Evolutionary conservation across 129 eudicot genomes (phyloP).

Genomic region (Flaveria ramosissima): DNA sequence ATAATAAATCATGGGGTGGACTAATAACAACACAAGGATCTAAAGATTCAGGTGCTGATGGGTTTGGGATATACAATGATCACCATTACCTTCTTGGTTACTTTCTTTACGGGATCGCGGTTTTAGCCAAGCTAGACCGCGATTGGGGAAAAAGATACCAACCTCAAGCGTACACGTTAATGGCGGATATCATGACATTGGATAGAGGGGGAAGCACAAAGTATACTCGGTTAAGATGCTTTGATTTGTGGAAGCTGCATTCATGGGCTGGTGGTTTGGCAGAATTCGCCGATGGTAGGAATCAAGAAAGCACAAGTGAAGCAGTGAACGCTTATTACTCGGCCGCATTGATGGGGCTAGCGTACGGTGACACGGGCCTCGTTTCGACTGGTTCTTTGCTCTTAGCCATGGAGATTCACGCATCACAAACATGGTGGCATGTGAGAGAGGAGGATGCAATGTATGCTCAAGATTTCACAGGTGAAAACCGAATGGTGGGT

Average conservation of each 20-base stretch:
- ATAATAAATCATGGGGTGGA: constrained; percentile 91
- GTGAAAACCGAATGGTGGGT: constrained; percentile 73
- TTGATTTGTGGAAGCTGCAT: constrained; percentile 85
- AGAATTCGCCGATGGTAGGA: constrained; percentile 82
- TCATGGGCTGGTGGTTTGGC: constrained; percentile 95
- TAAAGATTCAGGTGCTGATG: constrained; percentile 73
- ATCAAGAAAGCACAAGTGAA: constrained; percentile 92
- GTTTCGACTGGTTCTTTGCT: constrained; percentile 63
- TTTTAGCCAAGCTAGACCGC: constrained; percentile 72
- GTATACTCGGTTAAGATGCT: constrained; percentile 75
- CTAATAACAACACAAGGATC: constrained; percentile 74
- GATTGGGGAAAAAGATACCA: constrained; percentile 77
- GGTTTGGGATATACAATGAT: constrained; percentile 83
- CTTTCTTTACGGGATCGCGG: constrained; percentile 80
- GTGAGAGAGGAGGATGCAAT: constrained; percentile 47
- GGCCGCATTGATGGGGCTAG: constrained; percentile 87
- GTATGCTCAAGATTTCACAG: constrained; percentile 55
- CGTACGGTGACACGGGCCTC: constrained; percentile 83
- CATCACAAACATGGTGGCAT: constrained; percentile 91
- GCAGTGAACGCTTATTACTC: constrained; percentile 88
- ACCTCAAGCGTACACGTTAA: constrained; percentile 75
- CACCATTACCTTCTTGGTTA: constrained; percentile 88
- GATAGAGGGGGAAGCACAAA: constrained; percentile 46
- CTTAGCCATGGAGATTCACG: constrained; percentile 70
- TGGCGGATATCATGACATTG: constrained; percentile 86